phyloP scores from a whole-genome alignment of 2,329 filamentous ascomycete species.

The Aureobasidium sp. region DNA sequence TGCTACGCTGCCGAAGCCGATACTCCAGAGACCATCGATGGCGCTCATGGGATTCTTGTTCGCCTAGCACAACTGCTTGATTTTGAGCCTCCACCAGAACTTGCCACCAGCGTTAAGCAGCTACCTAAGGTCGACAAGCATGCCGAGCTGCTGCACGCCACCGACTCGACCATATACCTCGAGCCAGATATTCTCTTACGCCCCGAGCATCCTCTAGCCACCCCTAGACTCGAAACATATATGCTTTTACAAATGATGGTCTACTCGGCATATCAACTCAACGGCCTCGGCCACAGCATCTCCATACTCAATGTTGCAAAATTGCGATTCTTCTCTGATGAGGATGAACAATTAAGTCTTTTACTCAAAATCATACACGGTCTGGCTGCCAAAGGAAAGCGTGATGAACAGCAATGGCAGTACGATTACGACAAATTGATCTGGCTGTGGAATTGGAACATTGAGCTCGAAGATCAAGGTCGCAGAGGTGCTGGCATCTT shows the following conservation, averaged over 20 bases:
- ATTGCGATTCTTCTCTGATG: slow-evolving; percentile 56
- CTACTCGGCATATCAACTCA: slow-evolving; percentile 40
- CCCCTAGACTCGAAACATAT: slow-evolving; percentile 49
- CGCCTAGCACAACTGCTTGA: slow-evolving; percentile 56
- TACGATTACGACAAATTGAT: slow-evolving; percentile 56
- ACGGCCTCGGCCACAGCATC: slow-evolving; percentile 33
- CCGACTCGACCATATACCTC: slow-evolving; percentile 28
- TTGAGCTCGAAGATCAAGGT: slow-evolving; percentile 35
- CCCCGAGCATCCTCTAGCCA: slow-evolving; percentile 57
- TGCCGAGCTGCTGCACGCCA: slow-evolving; percentile 27
- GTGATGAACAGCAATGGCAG: slow-evolving; percentile 59
- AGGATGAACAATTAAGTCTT: slow-evolving; percentile 56
- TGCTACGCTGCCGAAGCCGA: slow-evolving; percentile 60
- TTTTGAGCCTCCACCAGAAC: slow-evolving; percentile 48
- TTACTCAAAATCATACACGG: slow-evolving; percentile 53
- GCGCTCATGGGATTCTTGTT: slow-evolving; percentile 53
- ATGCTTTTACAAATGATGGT: slow-evolving; percentile 57
- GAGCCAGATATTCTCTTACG: slow-evolving; percentile 45
- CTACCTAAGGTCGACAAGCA: slow-evolving; percentile 37
- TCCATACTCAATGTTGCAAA: slow-evolving; percentile 45
- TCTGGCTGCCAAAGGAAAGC: slow-evolving; percentile 42
- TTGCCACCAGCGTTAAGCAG: slow-evolving; percentile 35
- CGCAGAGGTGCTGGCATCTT: slow-evolving; percentile 42
- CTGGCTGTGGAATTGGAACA: slow-evolving; percentile 69
- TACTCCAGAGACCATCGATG: slow-evolving; percentile 51